These are phyloP conservation scores for Quercus cerris DNA, from an alignment of 306 rosid species.

Conservation along the genomic window DNA sequence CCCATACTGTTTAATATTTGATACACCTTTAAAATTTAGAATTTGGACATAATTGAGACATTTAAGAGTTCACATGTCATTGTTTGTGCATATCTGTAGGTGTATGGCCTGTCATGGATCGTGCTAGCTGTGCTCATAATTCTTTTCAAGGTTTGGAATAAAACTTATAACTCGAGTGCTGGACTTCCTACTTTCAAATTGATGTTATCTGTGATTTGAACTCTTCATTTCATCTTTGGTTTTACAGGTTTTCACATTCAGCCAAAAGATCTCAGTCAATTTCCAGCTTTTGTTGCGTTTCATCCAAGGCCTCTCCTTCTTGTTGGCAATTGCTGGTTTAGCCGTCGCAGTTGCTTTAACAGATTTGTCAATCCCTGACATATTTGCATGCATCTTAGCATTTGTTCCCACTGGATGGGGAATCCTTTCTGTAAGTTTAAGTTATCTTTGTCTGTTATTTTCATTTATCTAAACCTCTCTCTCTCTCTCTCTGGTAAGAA, in stretches of 20 bases:
- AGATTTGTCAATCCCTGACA: constrained; percentile 50
- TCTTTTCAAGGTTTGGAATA: constrained; percentile 77
- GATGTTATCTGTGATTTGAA: constrained; percentile 23
- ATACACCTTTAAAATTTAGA: not conserved
- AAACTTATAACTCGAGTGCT: not conserved
- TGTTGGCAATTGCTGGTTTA: constrained; percentile 78
- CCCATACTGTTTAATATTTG: not conserved
- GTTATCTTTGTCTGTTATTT: constrained; percentile 29
- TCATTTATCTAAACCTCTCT: not conserved
- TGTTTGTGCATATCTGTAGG: constrained; percentile 34
- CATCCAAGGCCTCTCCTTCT: constrained; percentile 79
- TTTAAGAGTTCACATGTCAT: not conserved
- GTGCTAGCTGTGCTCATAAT: constrained; percentile 69
- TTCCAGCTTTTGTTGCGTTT: constrained; percentile 91
- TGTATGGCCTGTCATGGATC: constrained; percentile 83
- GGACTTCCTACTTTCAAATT: not conserved
- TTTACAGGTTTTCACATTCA: constrained; percentile 82
- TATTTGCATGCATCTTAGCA: constrained; percentile 80
- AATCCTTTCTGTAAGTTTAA: constrained; percentile 82
- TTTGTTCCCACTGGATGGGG: constrained; percentile 98
- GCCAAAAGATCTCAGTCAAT: constrained; percentile 89
- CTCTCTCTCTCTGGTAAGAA: too few species aligned
- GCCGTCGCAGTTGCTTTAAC: constrained; percentile 62
- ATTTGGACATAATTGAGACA: not conserved
- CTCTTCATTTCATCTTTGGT: constrained; percentile 20